These are phyloP conservation scores for Beauveria bassiana DNA, from an alignment of 2,329 filamentous ascomycete genomes.

Conservation along the genomic window DNA sequence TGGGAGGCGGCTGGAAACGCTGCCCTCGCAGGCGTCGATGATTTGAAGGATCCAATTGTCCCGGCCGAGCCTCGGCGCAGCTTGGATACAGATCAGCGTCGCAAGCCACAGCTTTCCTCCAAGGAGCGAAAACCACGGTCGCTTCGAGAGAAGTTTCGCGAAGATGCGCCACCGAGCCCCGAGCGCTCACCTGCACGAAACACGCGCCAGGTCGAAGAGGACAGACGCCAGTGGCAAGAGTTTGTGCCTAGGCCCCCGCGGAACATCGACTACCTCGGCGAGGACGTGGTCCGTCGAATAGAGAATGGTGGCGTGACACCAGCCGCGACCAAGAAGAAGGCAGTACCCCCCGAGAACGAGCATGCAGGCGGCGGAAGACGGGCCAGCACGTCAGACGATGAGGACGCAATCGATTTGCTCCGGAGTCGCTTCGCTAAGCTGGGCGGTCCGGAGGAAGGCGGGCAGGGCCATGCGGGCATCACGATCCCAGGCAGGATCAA, in stretches of 20 bases:
- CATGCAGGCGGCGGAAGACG: neutral
- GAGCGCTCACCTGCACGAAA: neutral
- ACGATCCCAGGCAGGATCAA: slow-evolving; percentile 34
- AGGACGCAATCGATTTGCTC: slow-evolving; percentile 36
- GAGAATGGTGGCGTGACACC: slow-evolving; percentile 20
- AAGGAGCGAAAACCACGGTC: slow-evolving; percentile 14
- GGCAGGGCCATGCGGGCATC: slow-evolving; percentile 23
- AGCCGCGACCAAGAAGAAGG: slow-evolving; percentile 13
- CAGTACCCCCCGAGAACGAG: neutral
- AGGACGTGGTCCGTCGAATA: slow-evolving; percentile 24
- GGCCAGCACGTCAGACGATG: slow-evolving; percentile 12
- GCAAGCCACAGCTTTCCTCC: neutral
- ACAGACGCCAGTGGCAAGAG: slow-evolving; percentile 31
- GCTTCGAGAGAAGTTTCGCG: slow-evolving; percentile 28
- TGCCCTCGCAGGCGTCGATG: neutral
- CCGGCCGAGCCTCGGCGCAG: slow-evolving; percentile 16
- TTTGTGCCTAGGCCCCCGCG: slow-evolving; percentile 34
- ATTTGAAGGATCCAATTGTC: neutral
- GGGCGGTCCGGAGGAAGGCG: slow-evolving; percentile 30
- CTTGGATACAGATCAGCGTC: slow-evolving; percentile 17
- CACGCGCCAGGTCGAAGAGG: slow-evolving; percentile 16
- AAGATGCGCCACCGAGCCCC: slow-evolving; percentile 16
- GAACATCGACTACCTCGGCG: slow-evolving; percentile 29
- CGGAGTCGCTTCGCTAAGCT: slow-evolving; percentile 38
- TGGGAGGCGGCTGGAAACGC: slow-evolving; percentile 21